Base-by-base conservation (phyloP, 2,329 filamentous ascomycete genomes). In the Neofusicoccum sp. region DNA sequence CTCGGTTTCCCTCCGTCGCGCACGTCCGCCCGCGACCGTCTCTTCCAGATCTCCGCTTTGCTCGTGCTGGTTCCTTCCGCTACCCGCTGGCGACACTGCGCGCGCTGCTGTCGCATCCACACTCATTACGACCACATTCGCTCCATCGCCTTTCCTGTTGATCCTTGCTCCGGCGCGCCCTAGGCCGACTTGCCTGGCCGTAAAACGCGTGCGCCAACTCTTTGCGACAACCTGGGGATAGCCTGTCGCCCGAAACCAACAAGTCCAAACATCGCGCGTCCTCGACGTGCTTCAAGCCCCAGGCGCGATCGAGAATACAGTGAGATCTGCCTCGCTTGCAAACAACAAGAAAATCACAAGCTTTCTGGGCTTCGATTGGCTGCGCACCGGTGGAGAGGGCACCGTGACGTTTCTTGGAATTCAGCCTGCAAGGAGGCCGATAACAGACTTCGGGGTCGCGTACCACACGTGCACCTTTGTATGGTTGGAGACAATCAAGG, bases 31-130 rank as follows among this genome's bases (percentile, higher is more conserved):
- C 51, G 28, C 44, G 44, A 49, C 26, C 44, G 36, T 11, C 34
- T 8, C 24, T 34, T 8, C 44, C 44, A 24, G 33, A 38, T n/a
- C 34, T 59, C 30, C 57, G 36, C 44, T 43, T 56, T 43, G 16
- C 9, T 11, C 30, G 24, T n/a, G 36, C 14, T 14, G 38, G 36
- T 20, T 33, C 16, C 26, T 9, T 9, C 45, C 34, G 34, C 30
- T 40, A 31, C 36, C 34, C 44, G 28, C 20, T 38, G 33, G 44
- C 44, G 57, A 49, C 57, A 49, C 44, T 41, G 34, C 26, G 57
- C 57, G 57, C 57, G 44, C 57, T 41, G 34, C 43, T 41, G 57
- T 59, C 57, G 57, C 57, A 59, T 41, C 57, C 45, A 59, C 57
- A 59, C 26, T 59, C 57, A 31, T 59, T 59, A 59, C 44, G 8